phyloP scores from a whole-genome alignment of 2,329 filamentous ascomycete species.

The Xylaria sp. region DNA sequence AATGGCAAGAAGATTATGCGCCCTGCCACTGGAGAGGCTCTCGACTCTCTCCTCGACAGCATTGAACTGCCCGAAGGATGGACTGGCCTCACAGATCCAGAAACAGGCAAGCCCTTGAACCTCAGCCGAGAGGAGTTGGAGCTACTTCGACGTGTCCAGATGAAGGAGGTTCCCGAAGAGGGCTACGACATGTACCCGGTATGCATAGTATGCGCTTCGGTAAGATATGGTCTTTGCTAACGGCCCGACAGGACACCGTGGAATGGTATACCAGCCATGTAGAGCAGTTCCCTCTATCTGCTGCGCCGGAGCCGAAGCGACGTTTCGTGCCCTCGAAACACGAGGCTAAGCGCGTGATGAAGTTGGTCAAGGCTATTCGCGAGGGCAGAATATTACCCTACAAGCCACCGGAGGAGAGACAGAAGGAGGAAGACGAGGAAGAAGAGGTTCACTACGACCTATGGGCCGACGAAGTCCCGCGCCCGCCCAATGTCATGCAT shows the following conservation, averaged over 20 bases:
- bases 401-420: conserved; percentile 61
- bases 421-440: conserved; percentile 67
- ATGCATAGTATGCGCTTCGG: conserved; percentile 29
- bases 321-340: conserved; percentile 95
- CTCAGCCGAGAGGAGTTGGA: conserved; percentile 84
- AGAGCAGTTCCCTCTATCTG: conserved; percentile 91
- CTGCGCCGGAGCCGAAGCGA: conserved; percentile 91
- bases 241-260: conserved; percentile 60
- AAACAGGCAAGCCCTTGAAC: conserved; percentile 87
- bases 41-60: conserved; percentile 90
- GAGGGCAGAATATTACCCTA: conserved; percentile 93
- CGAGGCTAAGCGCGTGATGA: conserved; percentile 93
- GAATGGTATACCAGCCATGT: conserved; percentile 89
- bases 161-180: conserved; percentile 80
- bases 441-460: conserved; percentile 76
- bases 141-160: conserved; percentile 79
- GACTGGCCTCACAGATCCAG: conserved; percentile 91
- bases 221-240: conserved; percentile 15
- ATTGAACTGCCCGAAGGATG: conserved; percentile 96
- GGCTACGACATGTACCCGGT: conserved; percentile 90
- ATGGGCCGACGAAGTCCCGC: conserved; percentile 86
- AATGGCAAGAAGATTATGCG: conserved; percentile 98
- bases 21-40: conserved; percentile 84
- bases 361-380: conserved; percentile 90
- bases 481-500: conserved; percentile 84